Conservation (phyloP, 257 asterid species). For the Hygrophila difformis region DNA sequence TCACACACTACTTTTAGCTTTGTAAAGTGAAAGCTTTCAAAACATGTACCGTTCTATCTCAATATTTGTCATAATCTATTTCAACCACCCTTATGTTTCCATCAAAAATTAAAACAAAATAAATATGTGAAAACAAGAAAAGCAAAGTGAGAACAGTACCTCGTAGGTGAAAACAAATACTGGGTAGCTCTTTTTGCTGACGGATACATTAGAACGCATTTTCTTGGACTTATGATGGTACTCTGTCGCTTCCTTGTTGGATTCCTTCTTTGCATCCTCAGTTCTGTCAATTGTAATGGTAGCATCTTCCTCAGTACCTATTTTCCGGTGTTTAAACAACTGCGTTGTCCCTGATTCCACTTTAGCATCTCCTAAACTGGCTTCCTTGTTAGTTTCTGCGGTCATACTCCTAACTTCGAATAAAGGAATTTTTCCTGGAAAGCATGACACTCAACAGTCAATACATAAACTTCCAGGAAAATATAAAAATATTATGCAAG, state of each 20-base stretch:
- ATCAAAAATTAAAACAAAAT: background rate
- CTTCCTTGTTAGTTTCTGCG: constrained; percentile 27
- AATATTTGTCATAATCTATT: too few relatives aligned
- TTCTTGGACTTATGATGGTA: constrained; percentile 34
- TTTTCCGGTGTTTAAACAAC: constrained; percentile 36
- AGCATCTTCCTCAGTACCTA: constrained; percentile 28
- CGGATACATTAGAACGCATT: constrained; percentile 22
- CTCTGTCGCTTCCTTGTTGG: constrained; percentile 35
- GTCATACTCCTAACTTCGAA: constrained; percentile 64
- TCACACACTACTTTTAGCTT: background rate
- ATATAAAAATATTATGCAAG: constrained; percentile 2
- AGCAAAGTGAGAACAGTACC: constrained; percentile 34
- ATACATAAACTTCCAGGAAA: too few relatives aligned
- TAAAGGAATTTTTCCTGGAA: constrained; percentile 68
- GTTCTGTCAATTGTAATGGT: constrained; percentile 15
- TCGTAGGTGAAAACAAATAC: constrained; percentile 54
- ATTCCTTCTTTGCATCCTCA: constrained; percentile 19
- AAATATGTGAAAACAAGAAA: constrained; percentile 14
- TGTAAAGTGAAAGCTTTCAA: background rate
- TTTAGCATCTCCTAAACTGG: constrained; percentile 17
- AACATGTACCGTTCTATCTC: background rate
- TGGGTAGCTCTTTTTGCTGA: constrained; percentile 37
- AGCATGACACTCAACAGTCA: too few relatives aligned
- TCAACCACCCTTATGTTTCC: background rate
- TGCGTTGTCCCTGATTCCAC: constrained; percentile 37